phyloP scores from a whole-genome alignment of 345 rosid genomes.

The Lepidium didymum region DNA sequence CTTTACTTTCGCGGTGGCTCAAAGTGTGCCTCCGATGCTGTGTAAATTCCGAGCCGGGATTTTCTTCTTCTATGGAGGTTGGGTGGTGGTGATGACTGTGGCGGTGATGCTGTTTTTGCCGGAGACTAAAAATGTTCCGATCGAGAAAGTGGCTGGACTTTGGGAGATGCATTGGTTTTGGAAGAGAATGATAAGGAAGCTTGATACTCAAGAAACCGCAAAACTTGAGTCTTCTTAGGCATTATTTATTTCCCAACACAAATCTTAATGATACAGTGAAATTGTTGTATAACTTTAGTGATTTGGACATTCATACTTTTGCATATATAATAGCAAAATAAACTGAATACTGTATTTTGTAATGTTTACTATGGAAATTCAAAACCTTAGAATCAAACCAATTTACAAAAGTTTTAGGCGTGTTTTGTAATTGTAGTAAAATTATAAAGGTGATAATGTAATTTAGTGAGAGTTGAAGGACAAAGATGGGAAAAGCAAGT shows the following conservation, averaged over 20 bases:
- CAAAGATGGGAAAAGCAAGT: neutral
- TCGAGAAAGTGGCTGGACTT: constrained; percentile 47
- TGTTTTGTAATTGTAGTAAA: neutral
- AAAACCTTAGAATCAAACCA: too few species aligned
- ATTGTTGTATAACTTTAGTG: neutral
- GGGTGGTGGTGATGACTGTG: constrained; percentile 51
- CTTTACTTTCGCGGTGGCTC: constrained; percentile 52
- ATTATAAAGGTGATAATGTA: neutral
- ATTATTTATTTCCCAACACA: neutral
- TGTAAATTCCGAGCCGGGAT: constrained; percentile 46
- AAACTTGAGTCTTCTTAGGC: neutral
- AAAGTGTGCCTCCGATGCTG: constrained; percentile 46
- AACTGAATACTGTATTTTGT: too few species aligned
- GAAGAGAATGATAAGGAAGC: constrained; percentile 22
- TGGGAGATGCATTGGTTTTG: constrained; percentile 69
- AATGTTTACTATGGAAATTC: too few species aligned
- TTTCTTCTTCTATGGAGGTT: constrained; percentile 61
- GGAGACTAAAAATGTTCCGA: constrained; percentile 58
- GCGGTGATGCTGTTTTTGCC: constrained; percentile 45
- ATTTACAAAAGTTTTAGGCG: neutral
- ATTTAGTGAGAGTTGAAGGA: neutral
- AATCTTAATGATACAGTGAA: neutral
- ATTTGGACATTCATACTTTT: too few species aligned
- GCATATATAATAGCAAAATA: too few species aligned
- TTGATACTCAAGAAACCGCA: constrained; percentile 16